Base-by-base conservation (phyloP, 2,329 filamentous ascomycete species). In the Arachnopeziza araneosa region DNA sequence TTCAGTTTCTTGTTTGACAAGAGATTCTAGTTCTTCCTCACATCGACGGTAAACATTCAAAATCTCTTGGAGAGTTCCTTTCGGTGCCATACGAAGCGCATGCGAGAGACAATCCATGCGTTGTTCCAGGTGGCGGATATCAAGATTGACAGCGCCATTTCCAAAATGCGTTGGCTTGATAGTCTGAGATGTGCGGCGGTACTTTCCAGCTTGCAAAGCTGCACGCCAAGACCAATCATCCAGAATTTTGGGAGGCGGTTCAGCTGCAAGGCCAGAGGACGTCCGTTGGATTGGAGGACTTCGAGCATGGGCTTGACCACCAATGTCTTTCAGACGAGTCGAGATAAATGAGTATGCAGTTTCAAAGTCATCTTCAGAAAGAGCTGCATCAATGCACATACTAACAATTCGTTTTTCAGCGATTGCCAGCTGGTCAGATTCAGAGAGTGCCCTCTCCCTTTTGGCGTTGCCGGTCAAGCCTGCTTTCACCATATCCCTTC, bases 331-430 rank as follows among this genome's bases (percentile, higher is more conserved):
- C 0, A 95, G 78, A 23, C 88, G 83, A 69, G 86, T 91, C 53
- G 91, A 83, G 1, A 93, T 87, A 69, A 90, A 93, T 0, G 89
- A 93, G 72, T 93, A 95, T 12, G 90, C 90, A 0, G 90, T 95
- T 71, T 96, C 91, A 63, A 95, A 95, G 70, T 86, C 91, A 64
- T 92, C 86, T 70, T 93, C 89, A 10, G 80, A 79, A 1, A 95
- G 79, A 14, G 90, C 89, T 17, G 88, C 86, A 70, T 91, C 86
- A 50, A 93, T 85, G 64, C 90, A 91, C 88, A 93, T 91, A 60
- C 88, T 87, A 6, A 86, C 87, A 55, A 95, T 85, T 30, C 90
- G 83, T 54, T 82, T 84, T 69, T 88, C 84, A 3, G 84, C 81
- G 48, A 77, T 69, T 44, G 71, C 64, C 21, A 53, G 17, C 14